Evolutionary conservation across 495 filamentous ascomycete genomes (phyloP).

Genomic region (Xylaria cubensis): DNA sequence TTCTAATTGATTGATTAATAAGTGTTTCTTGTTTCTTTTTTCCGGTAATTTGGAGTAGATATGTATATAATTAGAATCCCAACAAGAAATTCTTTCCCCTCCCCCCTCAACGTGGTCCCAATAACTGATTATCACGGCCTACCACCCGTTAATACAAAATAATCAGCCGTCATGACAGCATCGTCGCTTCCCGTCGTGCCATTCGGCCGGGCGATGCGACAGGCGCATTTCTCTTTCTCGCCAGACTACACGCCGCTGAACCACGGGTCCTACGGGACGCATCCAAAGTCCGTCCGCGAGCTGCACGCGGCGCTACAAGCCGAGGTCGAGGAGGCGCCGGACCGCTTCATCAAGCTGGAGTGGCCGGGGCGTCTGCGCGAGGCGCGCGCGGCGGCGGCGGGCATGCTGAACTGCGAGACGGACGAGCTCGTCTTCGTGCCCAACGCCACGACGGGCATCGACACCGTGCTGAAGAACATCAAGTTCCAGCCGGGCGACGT

Average conservation of each 20-base stretch:
- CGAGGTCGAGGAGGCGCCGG: slow-evolving; percentile 41
- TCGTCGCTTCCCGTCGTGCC: slow-evolving; percentile 14
- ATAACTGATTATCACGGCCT: background rate
- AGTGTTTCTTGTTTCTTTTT: too few relatives aligned
- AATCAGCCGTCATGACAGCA: background rate
- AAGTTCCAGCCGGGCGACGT: slow-evolving; percentile 46
- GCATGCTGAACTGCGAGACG: slow-evolving; percentile 60
- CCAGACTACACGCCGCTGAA: slow-evolving; percentile 45
- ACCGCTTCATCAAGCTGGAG: slow-evolving; percentile 57
- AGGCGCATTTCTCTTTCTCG: slow-evolving; percentile 37
- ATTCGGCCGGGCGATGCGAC: slow-evolving; percentile 38
- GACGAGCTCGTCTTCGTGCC: slow-evolving; percentile 73
- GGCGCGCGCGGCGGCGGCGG: slow-evolving; percentile 65
- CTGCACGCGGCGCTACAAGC: slow-evolving; percentile 36
- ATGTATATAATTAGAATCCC: background rate
- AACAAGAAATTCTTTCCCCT: background rate
- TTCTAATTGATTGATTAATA: too few relatives aligned
- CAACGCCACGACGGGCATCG: slow-evolving; percentile 79
- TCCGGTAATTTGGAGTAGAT: too few relatives aligned
- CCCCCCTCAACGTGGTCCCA: background rate
- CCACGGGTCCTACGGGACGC: slow-evolving; percentile 51
- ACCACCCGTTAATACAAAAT: background rate
- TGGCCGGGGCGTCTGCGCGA: slow-evolving; percentile 61
- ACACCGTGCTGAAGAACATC: slow-evolving; percentile 75
- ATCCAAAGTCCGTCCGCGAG: slow-evolving; percentile 38